A percentile compares a stretch with the other conserved stretches of the same genome.
Conservation (phyloP, 306 rosid species). For the Sophora flavescens region DNA sequence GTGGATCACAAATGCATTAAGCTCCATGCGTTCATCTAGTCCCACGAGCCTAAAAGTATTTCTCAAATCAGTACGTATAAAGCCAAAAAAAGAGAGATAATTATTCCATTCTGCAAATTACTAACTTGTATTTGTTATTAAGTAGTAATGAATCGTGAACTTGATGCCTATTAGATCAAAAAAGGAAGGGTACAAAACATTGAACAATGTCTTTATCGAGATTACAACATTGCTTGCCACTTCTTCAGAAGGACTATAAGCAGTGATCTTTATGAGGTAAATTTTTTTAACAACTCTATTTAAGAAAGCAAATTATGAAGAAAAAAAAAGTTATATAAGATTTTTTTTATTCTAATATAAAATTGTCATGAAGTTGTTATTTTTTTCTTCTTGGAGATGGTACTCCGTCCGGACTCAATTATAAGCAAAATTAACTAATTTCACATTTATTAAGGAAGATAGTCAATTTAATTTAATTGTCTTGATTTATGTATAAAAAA, state of each 20-base stretch:
- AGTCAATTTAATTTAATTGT: too few species aligned
- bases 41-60: conserved; percentile 30
- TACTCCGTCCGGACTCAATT: too few species aligned
- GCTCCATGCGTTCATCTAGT: conserved; percentile 35
- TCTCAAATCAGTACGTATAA: conserved; percentile 45
- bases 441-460: too few species aligned
- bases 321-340: too few species aligned
- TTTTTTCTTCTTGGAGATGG: too few species aligned
- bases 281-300: neutral
- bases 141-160: neutral
- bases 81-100: neutral
- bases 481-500: too few species aligned
- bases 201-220: conserved; percentile 37
- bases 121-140: neutral
- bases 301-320: neutral
- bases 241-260: neutral
- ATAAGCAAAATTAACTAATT: too few species aligned
- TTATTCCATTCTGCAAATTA: neutral
- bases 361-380: too few species aligned
- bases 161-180: conserved; percentile 27
- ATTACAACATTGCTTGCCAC: conserved; percentile 34
- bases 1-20: conserved; percentile 35
- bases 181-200: conserved; percentile 20
- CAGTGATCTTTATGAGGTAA: conserved; percentile 45
- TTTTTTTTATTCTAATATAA: too few species aligned